Percentiles rank a stretch among this genome's conserved stretches.
Evolutionary conservation across 2,329 filamentous ascomycete genomes (phyloP).

Genomic region (Ascochyta pisi): DNA sequence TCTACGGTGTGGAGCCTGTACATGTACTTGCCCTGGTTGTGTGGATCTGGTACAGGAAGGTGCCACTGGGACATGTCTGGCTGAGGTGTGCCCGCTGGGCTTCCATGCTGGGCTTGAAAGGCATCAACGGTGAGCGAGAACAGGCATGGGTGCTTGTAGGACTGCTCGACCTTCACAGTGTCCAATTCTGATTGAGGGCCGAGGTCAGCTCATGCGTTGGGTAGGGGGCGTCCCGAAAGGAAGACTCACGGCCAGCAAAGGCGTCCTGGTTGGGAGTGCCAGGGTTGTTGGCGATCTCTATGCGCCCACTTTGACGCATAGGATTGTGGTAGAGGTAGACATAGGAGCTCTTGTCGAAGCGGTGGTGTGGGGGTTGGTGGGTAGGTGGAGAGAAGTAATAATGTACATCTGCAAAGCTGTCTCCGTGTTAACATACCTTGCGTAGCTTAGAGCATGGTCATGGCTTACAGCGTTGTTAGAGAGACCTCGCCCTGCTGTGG

Average conservation of each 20-base stretch:
- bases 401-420: conserved; percentile 78
- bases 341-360: conserved; percentile 81
- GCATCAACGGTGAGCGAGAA: conserved; percentile 70
- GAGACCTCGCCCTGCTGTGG: conserved; percentile 56
- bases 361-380: conserved; percentile 74
- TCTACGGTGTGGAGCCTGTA: conserved; percentile 79
- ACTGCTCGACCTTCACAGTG: conserved; percentile 69
- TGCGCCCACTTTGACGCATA: conserved; percentile 68
- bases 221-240: not conserved
- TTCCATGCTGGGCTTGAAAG: conserved; percentile 40
- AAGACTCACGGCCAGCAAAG: conserved; percentile 73
- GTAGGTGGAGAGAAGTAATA: conserved; percentile 77
- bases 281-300: conserved; percentile 78
- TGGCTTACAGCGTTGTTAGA: conserved; percentile 55
- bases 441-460: not conserved
- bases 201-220: conserved; percentile 26
- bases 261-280: conserved; percentile 80
- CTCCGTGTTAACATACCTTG: conserved; percentile 18
- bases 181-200: conserved; percentile 64
- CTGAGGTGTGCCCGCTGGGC: conserved; percentile 44
- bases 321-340: conserved; percentile 81
- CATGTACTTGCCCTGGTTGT: conserved; percentile 79
- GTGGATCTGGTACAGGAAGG: conserved; percentile 73
- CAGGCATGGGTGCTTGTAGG: conserved; percentile 75
- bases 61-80: conserved; percentile 71